phyloP scores from a whole-genome alignment of 805 yeast genomes.

The Yueomyces sinensis region DNA sequence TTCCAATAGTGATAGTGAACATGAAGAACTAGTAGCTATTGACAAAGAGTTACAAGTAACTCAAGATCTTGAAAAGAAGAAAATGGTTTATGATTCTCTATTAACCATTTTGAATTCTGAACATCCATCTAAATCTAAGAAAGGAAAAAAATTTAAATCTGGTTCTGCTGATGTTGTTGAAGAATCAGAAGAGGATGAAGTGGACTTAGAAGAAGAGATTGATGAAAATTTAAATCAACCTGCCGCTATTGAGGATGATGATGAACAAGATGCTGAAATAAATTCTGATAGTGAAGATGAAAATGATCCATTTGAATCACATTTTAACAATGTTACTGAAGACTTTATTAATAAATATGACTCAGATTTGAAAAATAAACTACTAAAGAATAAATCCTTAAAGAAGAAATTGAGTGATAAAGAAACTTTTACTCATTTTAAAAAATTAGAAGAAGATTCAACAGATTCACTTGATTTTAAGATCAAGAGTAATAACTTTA shows the following conservation, averaged over 20 bases:
- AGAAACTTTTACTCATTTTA: too few relatives aligned
- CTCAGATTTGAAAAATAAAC: conserved; percentile 19
- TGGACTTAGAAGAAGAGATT: conserved; percentile 18
- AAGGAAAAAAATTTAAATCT: conserved; percentile 5
- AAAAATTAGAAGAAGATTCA: too few relatives aligned
- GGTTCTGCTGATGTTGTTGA: conserved; percentile 12
- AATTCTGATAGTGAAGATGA: conserved; percentile 28
- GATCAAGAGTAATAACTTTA: conserved; percentile 11
- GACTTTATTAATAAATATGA: conserved; percentile 26
- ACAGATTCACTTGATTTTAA: conserved; percentile 1
- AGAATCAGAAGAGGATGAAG: conserved; percentile 4
- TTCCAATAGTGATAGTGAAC: conserved; percentile 1
- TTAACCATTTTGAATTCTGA: conserved; percentile 45
- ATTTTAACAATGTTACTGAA: conserved; percentile 42
- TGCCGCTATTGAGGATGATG: conserved; percentile 4
- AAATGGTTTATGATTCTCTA: conserved; percentile 53
- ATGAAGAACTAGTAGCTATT: background rate
- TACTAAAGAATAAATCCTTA: conserved; percentile 16
- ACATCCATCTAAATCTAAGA: conserved; percentile 15
- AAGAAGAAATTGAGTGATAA: conserved; percentile 7
- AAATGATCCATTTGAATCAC: conserved; percentile 65
- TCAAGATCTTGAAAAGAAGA: conserved; percentile 19
- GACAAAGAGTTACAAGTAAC: conserved; percentile 5
- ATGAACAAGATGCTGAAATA: conserved; percentile 15
- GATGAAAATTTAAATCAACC: conserved; percentile 12